These are phyloP conservation scores for Adenanthera pavonina DNA, from an alignment of 306 rosid genomes.

Conservation along the genomic window DNA sequence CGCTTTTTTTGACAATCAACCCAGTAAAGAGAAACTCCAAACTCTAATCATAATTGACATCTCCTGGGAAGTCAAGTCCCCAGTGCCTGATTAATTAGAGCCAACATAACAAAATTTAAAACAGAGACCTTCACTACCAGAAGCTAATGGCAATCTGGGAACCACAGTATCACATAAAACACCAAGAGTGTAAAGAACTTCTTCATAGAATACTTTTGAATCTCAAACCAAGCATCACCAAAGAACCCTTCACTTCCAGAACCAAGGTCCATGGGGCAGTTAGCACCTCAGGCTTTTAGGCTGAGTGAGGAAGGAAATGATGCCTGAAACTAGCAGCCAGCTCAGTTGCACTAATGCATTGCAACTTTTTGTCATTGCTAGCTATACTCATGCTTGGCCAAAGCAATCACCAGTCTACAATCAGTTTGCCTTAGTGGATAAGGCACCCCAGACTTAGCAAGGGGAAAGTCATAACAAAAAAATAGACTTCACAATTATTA, in stretches of 20 bases:
- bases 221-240: slow-evolving; percentile 21
- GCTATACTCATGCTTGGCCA: neutral
- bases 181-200: slow-evolving; percentile 7
- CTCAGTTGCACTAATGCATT: slow-evolving; percentile 8
- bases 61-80: slow-evolving; percentile 15
- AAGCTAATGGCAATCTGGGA: slow-evolving; percentile 17
- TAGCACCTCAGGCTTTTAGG: slow-evolving; percentile 13
- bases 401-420: too few relatives aligned
- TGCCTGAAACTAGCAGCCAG: slow-evolving; percentile 19
- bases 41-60: slow-evolving; percentile 12
- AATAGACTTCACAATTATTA: slow-evolving; percentile 24
- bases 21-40: slow-evolving; percentile 27
- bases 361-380: neutral
- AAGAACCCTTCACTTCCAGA: slow-evolving; percentile 20
- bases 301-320: neutral
- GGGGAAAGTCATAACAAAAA: slow-evolving; percentile 4
- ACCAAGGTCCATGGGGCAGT: slow-evolving; percentile 10
- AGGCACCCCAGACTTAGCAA: neutral
- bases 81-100: neutral
- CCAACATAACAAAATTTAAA: slow-evolving; percentile 8
- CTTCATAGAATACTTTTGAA: slow-evolving; percentile 23
- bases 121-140: slow-evolving; percentile 21
- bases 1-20: neutral
- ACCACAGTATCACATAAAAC: slow-evolving; percentile 25
- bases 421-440: neutral